Conservation (phyloP, 2,329 filamentous ascomycete genomes). For the Nectriaceae sp. region DNA sequence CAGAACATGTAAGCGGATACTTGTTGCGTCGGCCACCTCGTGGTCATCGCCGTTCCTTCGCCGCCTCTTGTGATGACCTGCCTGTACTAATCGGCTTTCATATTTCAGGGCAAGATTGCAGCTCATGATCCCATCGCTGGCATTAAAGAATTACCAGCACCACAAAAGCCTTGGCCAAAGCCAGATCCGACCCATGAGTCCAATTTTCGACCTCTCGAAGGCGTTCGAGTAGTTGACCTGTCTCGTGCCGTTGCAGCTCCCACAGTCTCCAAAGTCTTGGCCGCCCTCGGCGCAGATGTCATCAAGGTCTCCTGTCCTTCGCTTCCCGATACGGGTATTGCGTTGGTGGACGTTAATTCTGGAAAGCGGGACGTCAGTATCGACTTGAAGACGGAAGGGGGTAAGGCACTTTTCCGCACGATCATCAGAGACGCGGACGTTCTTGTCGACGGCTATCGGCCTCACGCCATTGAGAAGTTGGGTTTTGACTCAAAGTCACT, state of each 20-base stretch:
- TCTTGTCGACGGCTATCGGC: conserved; percentile 36
- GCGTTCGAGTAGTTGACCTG: conserved; percentile 34
- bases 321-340: conserved; percentile 30
- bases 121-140: neutral
- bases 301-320: conserved; percentile 32
- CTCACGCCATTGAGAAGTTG: conserved; percentile 28
- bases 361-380: conserved; percentile 34
- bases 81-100: no score
- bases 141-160: neutral
- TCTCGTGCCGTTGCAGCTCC: conserved; percentile 36
- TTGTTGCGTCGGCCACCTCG: no score
- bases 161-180: conserved; percentile 21
- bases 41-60: no score
- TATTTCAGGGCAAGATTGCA: neutral
- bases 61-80: no score
- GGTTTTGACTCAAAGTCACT: conserved; percentile 26
- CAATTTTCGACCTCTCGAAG: conserved; percentile 28
- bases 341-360: conserved; percentile 33
- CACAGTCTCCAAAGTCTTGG: conserved; percentile 33
- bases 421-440: conserved; percentile 34
- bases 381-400: conserved; percentile 30
- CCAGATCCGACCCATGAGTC: conserved; percentile 11
- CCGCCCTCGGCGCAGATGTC: conserved; percentile 34
- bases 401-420: conserved; percentile 12
- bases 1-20: conserved; percentile 31